Evolutionary conservation across 768 basidiomycete species (phyloP).

Genomic region (Mycena floridula): DNA sequence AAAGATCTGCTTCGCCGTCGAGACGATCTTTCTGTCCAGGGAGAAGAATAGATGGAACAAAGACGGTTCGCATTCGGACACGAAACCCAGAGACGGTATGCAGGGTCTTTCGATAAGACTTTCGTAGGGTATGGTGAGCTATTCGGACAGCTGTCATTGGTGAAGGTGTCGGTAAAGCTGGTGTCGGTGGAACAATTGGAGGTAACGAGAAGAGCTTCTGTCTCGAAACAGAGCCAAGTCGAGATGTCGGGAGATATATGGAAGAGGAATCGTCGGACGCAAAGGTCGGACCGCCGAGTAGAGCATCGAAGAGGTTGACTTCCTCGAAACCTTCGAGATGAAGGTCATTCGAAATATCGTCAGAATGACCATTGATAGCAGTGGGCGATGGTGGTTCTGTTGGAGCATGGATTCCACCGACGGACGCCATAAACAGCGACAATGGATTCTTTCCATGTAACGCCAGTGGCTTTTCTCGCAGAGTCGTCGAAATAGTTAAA

Average conservation of each 20-base stretch:
- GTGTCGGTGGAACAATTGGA: conserved; percentile 36
- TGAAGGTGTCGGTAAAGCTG: conserved; percentile 39
- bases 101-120: conserved; percentile 79
- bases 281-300: conserved; percentile 47
- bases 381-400: conserved; percentile 26
- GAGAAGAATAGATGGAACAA: conserved; percentile 79
- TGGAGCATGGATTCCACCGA: conserved; percentile 28
- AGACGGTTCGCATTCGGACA: conserved; percentile 92
- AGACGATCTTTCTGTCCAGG: conserved; percentile 30
- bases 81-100: conserved; percentile 77
- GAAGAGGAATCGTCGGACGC: background rate
- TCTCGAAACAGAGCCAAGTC: conserved; percentile 65
- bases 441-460: conserved; percentile 36
- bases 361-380: conserved; percentile 18
- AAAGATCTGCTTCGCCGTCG: conserved; percentile 23
- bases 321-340: conserved; percentile 53
- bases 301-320: conserved; percentile 60
- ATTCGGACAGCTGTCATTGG: conserved; percentile 41
- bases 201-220: conserved; percentile 61
- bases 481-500: conserved; percentile 78
- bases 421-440: conserved; percentile 28
- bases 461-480: conserved; percentile 71
- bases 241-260: conserved; percentile 60
- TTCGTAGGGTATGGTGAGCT: conserved; percentile 67
- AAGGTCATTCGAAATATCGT: conserved; percentile 28